Evolutionary conservation across 1,139 yeast genomes (phyloP), one percentile per base, ranked within the genome.

Genomic region (Candida mesenterica): DNA sequence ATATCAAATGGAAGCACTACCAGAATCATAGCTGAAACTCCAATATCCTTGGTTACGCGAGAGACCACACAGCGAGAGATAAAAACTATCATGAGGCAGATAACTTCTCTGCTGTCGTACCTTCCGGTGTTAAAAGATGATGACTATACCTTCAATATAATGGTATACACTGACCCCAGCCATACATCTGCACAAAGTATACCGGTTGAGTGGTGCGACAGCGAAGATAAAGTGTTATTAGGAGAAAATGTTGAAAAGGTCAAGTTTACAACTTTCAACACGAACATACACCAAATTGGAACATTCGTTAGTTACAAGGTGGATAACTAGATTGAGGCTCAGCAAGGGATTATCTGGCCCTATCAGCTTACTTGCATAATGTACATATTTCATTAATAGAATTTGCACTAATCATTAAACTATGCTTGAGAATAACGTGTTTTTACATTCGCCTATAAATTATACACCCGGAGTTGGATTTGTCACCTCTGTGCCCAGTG

Each of bases 131-230:
- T 90, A 28, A 68, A 70, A 37, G 77, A 81, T 10, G 82, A 76
- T 24, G 77, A 76, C 17, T 81, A 84, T 50, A 86, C 96, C 0
- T 89, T 90, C 59, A 89, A 86, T 51, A 95, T 90, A 1, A 65
- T 89, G 41, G 96, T 89, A 0, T 84, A 86, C 54, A 86, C 96
- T 0, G 88, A 83, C 45, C 82, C 82, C 2, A 76, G 76, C 42
- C 78, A 83, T 10, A 74, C 73, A 26, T 73, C 75, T 29, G 38
- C 55, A 3, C 51, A 53, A 18, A 55, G 55, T 32, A 82, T 84
- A 3, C 96, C 96, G 0, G 64, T 70, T 17, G 95, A 88, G 53
- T 90, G 97, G 97, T 79, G 79, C 13, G 96, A 89, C 53, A 76
- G 90, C 4, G 88, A 79, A 49, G 72, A 79, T 5, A 74, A 75